Base-by-base conservation (phyloP, 345 rosid species). In the Euclidium syriacum region DNA sequence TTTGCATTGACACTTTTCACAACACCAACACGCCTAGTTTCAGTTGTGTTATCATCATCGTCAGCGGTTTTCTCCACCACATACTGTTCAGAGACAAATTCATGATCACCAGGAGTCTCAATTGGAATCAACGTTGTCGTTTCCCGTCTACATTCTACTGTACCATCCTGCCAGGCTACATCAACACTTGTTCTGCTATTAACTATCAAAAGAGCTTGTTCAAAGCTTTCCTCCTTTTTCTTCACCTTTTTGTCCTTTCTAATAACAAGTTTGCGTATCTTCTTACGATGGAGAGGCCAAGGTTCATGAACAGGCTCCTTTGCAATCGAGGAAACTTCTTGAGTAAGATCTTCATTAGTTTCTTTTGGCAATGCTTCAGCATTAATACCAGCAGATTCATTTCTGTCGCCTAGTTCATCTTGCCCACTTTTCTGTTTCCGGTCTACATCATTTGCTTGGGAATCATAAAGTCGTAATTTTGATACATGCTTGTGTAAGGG, bases 21-120 rank as follows among this genome's bases (percentile, higher is more conserved):
- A 59, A 90, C 89, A 25, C 98, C 99, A 59, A 83, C 86, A 48
- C 86, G 94, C 61, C 76, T 85, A 58, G 83, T 72, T 77, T 86
- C 95, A 73, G 66, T 70, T 65, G 70, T 43, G 61, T 72, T 73
- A 75, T 84, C 92, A 69, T 48, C 81, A 51, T 85, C 92, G 82
- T 86, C 92, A 9, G 85, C 71, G 16, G 83, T 80, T 71, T 88
- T 90, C 79, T 95, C 98, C 72, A 92, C 90, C 64, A 89, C 98
- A 77, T 89, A 87, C 64, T 92, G 86, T 71, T 89, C 98, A 7
- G 95, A 65, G 58, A 86, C 83, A 78, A 90, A 95, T 79, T 95
- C 99, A 58, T 90, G 98, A 80, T 95, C 97, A 71, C 97, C 98
- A 47, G 96, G 99, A 52, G 83, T 95, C 75, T 90, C 97, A 64